phyloP scores from a whole-genome alignment of 1,139 yeast genomes.

The Pichia sp. region DNA sequence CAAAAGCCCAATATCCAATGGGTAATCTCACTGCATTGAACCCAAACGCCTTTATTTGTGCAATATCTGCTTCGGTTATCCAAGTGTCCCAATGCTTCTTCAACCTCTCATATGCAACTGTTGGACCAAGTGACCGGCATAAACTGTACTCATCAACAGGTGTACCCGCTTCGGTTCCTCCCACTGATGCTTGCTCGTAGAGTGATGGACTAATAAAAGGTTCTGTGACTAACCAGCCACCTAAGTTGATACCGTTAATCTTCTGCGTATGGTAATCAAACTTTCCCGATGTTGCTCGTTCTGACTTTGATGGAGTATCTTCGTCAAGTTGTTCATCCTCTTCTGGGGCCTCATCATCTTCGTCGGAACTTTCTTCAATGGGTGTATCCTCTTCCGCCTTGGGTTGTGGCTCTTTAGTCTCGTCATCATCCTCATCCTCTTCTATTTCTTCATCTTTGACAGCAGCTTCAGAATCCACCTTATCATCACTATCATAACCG shows the following conservation, averaged over 20 bases:
- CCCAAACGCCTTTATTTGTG: conserved; percentile 55
- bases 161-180: conserved; percentile 35
- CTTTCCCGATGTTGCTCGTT: background rate
- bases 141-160: conserved; percentile 88
- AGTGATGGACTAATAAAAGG: conserved; percentile 82
- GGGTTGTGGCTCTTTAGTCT: background rate
- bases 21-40: conserved; percentile 87
- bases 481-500: background rate
- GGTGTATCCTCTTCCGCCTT: background rate
- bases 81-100: conserved; percentile 73
- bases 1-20: conserved; percentile 94
- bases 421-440: background rate
- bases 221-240: conserved; percentile 91
- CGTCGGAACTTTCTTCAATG: background rate
- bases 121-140: conserved; percentile 55
- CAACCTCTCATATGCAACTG: conserved; percentile 45
- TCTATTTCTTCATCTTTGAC: background rate
- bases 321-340: conserved; percentile 1
- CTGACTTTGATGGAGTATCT: background rate
- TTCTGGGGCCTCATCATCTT: conserved; percentile 1
- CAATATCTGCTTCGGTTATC: conserved; percentile 69
- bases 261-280: conserved; percentile 44
- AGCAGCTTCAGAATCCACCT: background rate
- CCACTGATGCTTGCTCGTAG: conserved; percentile 31
- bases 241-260: conserved; percentile 75